A percentile compares a stretch with the other conserved stretches of the same genome.
These are phyloP conservation scores for Hanseniaspora gamundiae DNA, from an alignment of 1,139 yeast species.

Conservation along the genomic window DNA sequence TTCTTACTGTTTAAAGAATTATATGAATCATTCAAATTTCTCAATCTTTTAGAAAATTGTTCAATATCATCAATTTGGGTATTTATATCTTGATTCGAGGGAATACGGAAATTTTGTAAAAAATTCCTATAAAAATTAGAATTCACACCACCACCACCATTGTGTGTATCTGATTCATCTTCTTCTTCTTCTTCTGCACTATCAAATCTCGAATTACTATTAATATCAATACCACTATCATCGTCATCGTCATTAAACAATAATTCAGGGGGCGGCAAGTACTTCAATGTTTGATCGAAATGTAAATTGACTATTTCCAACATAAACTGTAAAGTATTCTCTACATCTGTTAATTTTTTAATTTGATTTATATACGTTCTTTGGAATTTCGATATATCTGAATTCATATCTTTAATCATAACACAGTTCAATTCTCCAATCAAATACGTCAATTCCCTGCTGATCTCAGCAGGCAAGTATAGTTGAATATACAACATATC, in stretches of 20 bases:
- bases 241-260: constrained; percentile 13
- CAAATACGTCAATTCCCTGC: constrained; percentile 52
- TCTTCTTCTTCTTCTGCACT: constrained; percentile 7
- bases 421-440: constrained; percentile 53
- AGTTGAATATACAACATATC: constrained; percentile 67
- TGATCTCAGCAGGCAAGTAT: constrained; percentile 59
- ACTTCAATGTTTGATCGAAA: constrained; percentile 24
- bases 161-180: constrained; percentile 7
- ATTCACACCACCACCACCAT: background rate
- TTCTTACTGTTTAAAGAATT: constrained; percentile 28
- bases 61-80: constrained; percentile 29
- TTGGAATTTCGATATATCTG: constrained; percentile 57
- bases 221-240: no score
- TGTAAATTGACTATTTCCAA: constrained; percentile 32
- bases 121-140: constrained; percentile 9
- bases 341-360: constrained; percentile 54
- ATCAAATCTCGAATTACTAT: constrained; percentile 6
- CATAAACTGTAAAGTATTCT: constrained; percentile 48
- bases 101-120: constrained; percentile 9
- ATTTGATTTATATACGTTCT: constrained; percentile 60
- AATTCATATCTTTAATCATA: constrained; percentile 61
- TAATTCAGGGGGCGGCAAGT: constrained; percentile 24
- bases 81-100: constrained; percentile 31
- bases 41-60: constrained; percentile 32
- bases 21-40: constrained; percentile 33